Base-by-base conservation (phyloP, 176 grass and related monocot species). In the Zizania latifolia region DNA sequence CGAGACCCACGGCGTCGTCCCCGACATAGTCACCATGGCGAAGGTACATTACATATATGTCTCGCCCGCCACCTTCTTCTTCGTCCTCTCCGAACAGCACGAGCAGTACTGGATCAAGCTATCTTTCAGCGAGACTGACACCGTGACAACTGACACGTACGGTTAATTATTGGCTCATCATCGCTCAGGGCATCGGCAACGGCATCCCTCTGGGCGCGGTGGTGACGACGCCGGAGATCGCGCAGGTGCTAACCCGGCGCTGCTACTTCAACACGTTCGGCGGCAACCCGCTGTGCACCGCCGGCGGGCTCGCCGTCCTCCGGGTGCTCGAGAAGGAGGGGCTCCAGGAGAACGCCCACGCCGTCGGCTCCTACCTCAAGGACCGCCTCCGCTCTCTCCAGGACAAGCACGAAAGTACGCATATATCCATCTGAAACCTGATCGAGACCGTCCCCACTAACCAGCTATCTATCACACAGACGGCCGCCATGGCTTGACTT, bases 221-320 rank as follows among this genome's bases (percentile, higher is more conserved):
- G 31, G 79, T 98, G 63, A 98, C 95, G 3, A 98, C 95, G 59
- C 79, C 84, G 60, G 91, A 98, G 83, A 90, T 98, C 70, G 95
- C 91, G n/a, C 71, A 84, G 53, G 91, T 93, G 35, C 82, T 98
- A 68, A 98, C 86, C 8, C 72, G 78, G n/a, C 80, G 91, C 3
- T 90, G 58, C 77, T 94, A 98, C 83, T 98, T 94, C 76, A 98
- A 98, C 76, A 98, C 95, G 27, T 98, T 98, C 36, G 95, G 95
- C 8, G 95, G 95, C 13, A 98, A 94, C 75, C 95, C 95, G 0
- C 4, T 90, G 6, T 98, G 91, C 84, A 94, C 89, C 0, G 91
- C 95, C 0, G 95, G 70, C 23, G 91, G 91, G 24, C 86, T 88
- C 57, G 95, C 95, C 36, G 95, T 94, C n/a, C 89, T 98, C 74